Conservation (phyloP, 129 eudicot species). For the Arctium lappa region DNA sequence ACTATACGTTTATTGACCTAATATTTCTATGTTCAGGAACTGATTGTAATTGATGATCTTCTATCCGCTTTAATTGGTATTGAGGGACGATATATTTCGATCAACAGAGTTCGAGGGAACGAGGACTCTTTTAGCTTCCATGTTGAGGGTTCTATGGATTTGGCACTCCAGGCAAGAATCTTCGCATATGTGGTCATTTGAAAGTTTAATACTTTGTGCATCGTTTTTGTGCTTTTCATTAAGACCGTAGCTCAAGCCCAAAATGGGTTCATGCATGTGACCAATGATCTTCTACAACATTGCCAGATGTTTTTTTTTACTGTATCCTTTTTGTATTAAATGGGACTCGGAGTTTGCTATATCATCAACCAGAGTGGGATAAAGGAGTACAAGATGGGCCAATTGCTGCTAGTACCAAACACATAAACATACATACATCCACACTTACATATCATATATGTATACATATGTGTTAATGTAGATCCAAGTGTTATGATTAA, state of each 20-base stretch:
- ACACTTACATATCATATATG: not conserved
- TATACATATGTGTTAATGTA: not conserved
- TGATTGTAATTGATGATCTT: constrained; percentile 87
- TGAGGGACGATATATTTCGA: constrained; percentile 79
- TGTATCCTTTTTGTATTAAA: not conserved
- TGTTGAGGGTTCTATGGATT: constrained; percentile 94
- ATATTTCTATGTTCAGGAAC: constrained; percentile 51
- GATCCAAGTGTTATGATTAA: not conserved
- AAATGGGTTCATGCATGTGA: not conserved
- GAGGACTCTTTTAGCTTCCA: constrained; percentile 51
- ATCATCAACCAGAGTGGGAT: not conserved
- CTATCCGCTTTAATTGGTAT: constrained; percentile 79
- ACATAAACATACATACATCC: not conserved
- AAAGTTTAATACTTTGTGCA: constrained; percentile 3
- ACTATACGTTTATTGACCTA: not conserved
- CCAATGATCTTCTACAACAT: not conserved
- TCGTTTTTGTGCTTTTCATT: not conserved
- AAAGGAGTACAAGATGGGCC: not conserved
- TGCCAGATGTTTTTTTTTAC: not conserved
- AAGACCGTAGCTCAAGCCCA: not conserved
- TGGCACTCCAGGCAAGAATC: constrained; percentile 77
- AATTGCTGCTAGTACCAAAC: not conserved
- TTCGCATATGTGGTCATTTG: not conserved
- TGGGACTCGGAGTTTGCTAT: not conserved
- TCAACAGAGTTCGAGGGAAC: constrained; percentile 51